Evolutionary conservation across 139 green algal species (phyloP), one percentile per base, ranked within the genome.

Genomic region (Pycnococcus provasolii): DNA sequence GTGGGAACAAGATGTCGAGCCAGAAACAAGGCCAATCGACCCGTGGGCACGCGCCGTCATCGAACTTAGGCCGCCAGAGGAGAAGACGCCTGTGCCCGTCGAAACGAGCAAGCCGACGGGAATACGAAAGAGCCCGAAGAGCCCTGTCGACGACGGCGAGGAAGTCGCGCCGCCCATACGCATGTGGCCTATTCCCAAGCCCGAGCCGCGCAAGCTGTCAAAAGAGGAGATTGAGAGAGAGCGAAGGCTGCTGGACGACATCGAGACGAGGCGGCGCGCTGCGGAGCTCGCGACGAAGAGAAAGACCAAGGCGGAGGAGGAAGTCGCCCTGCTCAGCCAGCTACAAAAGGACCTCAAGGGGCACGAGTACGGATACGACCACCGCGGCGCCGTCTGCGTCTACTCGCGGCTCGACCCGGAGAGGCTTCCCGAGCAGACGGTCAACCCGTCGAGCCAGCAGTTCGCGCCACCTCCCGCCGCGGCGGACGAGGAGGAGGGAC

Each of bases 291-390:
- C 50, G 4, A 54, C 13, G 51, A 11, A 42, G 55, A 61, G 54
- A 43, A 48, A 60, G 8, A 47, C 67, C 55, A 82, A 82, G 53
- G 77, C 82, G 40, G 68, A 71, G 37, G 64, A 78, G 50, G 75
- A 78, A 45, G 62, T 66, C 1, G 7, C 57, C 48, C 55, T 67
- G 40, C 64, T 86, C 4, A 37, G 64, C 1, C 40, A 11, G 3
- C 62, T 84, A 13, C 62, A 79, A 41, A 80, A 73, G 58, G 67
- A 79, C 39, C 70, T 86, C 50, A 73, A 77, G 53, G 80, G 80
- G 42, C 75, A 78, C 67, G 80, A 86, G 47, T 86, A 86, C 70
- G 67, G 62, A 45, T 82, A 86, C 65, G 70, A 84, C 70, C 75
- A 81, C 50, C 73, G 75, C 50, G 80, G 72, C 53, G 57, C 75